Evolutionary conservation across 208 protist genomes (phyloP).

Genomic region (Crithidia expoeki): DNA sequence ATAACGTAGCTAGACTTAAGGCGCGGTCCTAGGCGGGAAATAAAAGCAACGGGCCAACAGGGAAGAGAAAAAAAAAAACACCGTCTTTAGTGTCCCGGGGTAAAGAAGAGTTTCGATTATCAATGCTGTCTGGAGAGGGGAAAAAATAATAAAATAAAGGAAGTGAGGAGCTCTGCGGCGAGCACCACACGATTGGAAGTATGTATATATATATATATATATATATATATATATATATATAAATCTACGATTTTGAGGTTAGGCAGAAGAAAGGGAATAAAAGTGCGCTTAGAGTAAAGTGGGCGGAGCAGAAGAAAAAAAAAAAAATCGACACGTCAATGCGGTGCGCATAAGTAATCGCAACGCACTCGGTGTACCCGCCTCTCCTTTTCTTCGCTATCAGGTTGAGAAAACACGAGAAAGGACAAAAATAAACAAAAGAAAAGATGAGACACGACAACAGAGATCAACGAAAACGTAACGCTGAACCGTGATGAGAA

Average conservation of each 20-base stretch:
- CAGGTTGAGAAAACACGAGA: not conserved
- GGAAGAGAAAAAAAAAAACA: too few relatives aligned
- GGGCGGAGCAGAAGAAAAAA: not conserved
- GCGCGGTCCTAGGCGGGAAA: too few relatives aligned
- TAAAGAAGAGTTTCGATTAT: not conserved
- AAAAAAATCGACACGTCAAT: not conserved
- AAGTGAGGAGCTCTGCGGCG: not conserved
- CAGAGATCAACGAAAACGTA: not conserved
- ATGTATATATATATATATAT: too few relatives aligned
- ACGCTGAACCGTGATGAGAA: not conserved
- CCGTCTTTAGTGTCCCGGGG: too few relatives aligned
- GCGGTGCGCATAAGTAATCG: not conserved
- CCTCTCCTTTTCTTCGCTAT: too few relatives aligned
- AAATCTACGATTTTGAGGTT: too few relatives aligned
- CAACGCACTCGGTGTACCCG: not conserved
- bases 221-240: too few relatives aligned
- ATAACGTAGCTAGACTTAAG: too few relatives aligned
- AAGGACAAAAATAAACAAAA: not conserved
- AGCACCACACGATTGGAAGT: not conserved
- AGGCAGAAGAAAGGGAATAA: not conserved
- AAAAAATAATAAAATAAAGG: slow-evolving; percentile 2
- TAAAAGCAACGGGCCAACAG: too few relatives aligned
- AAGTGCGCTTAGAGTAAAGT: not conserved
- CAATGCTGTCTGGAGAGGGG: not conserved
- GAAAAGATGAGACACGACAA: not conserved